Conservation (phyloP, 768 basidiomycete genomes). For the Candolleomyces aberdarensis region DNA sequence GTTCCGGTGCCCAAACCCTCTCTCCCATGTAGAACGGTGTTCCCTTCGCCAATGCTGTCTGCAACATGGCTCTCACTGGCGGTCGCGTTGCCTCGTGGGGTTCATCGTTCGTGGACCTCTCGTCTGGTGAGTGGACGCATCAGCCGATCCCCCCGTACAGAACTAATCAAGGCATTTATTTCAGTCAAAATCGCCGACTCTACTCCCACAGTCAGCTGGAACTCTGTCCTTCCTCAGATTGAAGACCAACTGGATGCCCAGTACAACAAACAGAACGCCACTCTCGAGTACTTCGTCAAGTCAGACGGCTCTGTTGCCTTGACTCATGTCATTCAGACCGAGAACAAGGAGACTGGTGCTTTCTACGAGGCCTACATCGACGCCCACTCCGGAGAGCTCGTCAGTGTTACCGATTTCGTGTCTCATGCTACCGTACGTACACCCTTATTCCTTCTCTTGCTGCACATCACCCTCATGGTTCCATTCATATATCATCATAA, state of each 20-base stretch:
- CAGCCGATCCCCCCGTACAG: constrained; percentile 18
- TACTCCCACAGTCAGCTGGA: constrained; percentile 33
- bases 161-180: constrained; percentile 15
- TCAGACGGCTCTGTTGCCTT: constrained; percentile 37
- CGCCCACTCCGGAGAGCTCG: constrained; percentile 46
- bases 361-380: constrained; percentile 62
- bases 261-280: constrained; percentile 33
- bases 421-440: constrained; percentile 36
- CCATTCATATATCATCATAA: background rate
- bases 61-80: constrained; percentile 32
- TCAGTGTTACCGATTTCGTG: constrained; percentile 54
- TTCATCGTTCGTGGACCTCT: constrained; percentile 26
- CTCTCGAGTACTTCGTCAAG: constrained; percentile 40
- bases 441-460: background rate
- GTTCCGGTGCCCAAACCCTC: background rate
- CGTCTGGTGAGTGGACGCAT: constrained; percentile 12
- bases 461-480: constrained; percentile 6
- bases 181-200: constrained; percentile 31
- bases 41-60: constrained; percentile 37
- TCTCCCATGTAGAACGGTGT: constrained; percentile 24
- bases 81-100: constrained; percentile 29
- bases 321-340: constrained; percentile 37
- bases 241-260: constrained; percentile 36
- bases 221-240: constrained; percentile 33
- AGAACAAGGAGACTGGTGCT: constrained; percentile 32